These are phyloP conservation scores for Eucalyptus cladocalyx DNA, from an alignment of 345 rosid species.

Conservation along the genomic window DNA sequence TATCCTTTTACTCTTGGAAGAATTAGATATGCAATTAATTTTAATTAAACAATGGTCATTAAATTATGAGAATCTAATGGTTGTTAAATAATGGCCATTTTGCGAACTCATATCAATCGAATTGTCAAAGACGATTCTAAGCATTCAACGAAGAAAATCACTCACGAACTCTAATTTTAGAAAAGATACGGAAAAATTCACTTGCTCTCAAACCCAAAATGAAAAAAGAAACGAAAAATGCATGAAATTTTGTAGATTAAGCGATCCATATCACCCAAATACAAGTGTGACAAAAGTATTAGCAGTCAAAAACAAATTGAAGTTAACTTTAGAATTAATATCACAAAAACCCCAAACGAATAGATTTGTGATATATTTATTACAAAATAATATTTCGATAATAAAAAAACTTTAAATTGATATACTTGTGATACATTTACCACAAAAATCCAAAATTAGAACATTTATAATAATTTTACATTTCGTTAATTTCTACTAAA, in stretches of 20 bases:
- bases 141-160: neutral
- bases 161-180: neutral
- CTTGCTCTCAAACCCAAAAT: neutral
- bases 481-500: accelerated
- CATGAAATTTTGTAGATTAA: neutral
- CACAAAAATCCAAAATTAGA: accelerated
- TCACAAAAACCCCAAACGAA: accelerated
- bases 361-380: too few relatives aligned
- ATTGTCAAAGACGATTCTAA: neutral
- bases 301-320: too few relatives aligned
- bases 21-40: neutral
- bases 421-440: accelerated
- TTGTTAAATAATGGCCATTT: neutral
- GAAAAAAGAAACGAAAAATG: neutral
- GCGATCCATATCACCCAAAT: neutral
- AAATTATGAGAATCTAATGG: neutral
- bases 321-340: too few relatives aligned
- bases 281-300: too few relatives aligned
- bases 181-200: too few relatives aligned
- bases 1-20: neutral
- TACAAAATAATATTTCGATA: accelerated
- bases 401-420: accelerated
- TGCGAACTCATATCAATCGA: neutral
- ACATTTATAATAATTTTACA: accelerated
- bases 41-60: too few relatives aligned